A percentile compares a stretch with the other conserved stretches of the same genome.
These are phyloP conservation scores for Suhomyces pyralidae DNA, from an alignment of 805 yeast genomes.

Conservation along the genomic window DNA sequence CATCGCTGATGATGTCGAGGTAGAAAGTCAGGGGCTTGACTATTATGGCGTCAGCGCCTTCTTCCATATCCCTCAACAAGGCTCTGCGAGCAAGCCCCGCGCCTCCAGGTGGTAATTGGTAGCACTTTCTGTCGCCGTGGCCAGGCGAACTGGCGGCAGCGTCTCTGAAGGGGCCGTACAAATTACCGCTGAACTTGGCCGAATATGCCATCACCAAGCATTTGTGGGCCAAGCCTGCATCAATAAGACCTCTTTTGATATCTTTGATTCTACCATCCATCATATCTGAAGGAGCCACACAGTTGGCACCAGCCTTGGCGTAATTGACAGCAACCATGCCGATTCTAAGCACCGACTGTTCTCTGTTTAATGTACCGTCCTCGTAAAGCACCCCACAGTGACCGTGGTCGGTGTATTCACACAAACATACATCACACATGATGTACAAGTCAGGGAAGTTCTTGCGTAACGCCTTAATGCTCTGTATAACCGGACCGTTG, in stretches of 20 bases:
- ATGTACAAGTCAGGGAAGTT: conserved; percentile 81
- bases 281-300: conserved; percentile 98
- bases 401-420: conserved; percentile 97
- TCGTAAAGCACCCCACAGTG: conserved; percentile 91
- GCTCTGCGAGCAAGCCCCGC: conserved; percentile 94
- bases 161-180: conserved; percentile 97
- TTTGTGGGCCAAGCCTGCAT: conserved; percentile 79
- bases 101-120: conserved; percentile 92
- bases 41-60: conserved; percentile 94
- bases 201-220: conserved; percentile 90
- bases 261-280: conserved; percentile 91
- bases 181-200: conserved; percentile 86
- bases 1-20: conserved; percentile 86
- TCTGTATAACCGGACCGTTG: conserved; percentile 86
- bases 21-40: conserved; percentile 96
- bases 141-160: conserved; percentile 93
- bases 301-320: conserved; percentile 92
- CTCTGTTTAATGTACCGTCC: conserved; percentile 82
- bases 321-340: conserved; percentile 95
- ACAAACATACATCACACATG: conserved; percentile 92
- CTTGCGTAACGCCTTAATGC: conserved; percentile 60
- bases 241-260: conserved; percentile 80
- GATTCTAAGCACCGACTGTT: conserved; percentile 69
- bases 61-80: conserved; percentile 74
- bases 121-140: conserved; percentile 86